These are phyloP conservation scores for Monosporascus sp. DNA, from an alignment of 2,329 filamentous ascomycete species.

Conservation along the genomic window DNA sequence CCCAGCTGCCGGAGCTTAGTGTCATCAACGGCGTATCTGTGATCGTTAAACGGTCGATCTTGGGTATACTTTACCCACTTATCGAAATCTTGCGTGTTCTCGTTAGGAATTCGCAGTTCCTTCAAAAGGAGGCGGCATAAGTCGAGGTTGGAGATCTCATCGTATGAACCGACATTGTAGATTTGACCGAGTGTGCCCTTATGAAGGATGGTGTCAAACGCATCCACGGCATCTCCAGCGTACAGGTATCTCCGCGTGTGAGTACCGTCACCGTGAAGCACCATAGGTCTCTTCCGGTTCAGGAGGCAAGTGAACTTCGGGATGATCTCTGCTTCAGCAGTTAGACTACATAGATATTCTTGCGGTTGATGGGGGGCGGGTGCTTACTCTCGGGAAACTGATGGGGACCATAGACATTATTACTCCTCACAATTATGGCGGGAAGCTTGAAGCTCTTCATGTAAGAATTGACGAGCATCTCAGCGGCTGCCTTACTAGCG, in stretches of 20 bases:
- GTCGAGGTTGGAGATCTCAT: slow-evolving; percentile 70
- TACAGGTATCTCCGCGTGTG: slow-evolving; percentile 73
- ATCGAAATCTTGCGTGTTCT: slow-evolving; percentile 46
- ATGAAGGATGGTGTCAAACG: slow-evolving; percentile 80
- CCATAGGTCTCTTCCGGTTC: slow-evolving; percentile 59
- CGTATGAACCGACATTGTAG: slow-evolving; percentile 76
- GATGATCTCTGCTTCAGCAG: slow-evolving; percentile 62
- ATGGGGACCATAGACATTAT: slow-evolving; percentile 82
- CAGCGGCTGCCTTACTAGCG: slow-evolving; percentile 74
- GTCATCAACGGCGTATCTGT: slow-evolving; percentile 66
- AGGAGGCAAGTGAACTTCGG: slow-evolving; percentile 75
- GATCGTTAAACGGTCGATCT: slow-evolving; percentile 75
- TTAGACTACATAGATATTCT: slow-evolving; percentile 2
- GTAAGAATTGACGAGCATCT: slow-evolving; percentile 86
- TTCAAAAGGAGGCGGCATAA: slow-evolving; percentile 61
- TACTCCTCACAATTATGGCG: slow-evolving; percentile 73
- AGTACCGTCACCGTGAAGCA: slow-evolving; percentile 71
- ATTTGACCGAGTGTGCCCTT: slow-evolving; percentile 67
- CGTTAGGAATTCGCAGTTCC: slow-evolving; percentile 52
- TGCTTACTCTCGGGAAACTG: slow-evolving; percentile 76
- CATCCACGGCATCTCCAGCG: slow-evolving; percentile 73
- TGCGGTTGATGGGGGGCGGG: too few relatives aligned
- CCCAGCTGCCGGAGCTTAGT: slow-evolving; percentile 62
- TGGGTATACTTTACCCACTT: slow-evolving; percentile 69
- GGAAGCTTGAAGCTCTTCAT: slow-evolving; percentile 77